phyloP scores from a whole-genome alignment of 352 stramenopile genomes.

The Phytopythium sindhum region DNA sequence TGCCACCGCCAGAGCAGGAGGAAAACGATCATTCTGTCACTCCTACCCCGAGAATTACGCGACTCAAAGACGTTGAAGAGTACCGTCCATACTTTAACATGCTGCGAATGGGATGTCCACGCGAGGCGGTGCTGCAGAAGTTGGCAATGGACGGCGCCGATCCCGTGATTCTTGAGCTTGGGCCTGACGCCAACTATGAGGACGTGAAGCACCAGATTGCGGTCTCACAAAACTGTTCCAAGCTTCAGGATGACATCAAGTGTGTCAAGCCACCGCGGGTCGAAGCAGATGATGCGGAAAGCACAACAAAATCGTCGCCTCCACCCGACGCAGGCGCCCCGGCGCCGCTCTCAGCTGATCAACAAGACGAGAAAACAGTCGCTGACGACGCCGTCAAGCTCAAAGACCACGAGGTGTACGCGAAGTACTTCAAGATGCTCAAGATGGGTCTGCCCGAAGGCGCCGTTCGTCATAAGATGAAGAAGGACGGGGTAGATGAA shows the following conservation, averaged over 20 bases:
- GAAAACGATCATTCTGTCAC: neutral
- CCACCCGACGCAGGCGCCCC: conserved; percentile 3
- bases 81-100: conserved; percentile 93
- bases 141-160: conserved; percentile 89
- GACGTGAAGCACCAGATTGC: conserved; percentile 58
- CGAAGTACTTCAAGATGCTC: conserved; percentile 94
- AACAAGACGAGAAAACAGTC: conserved; percentile 4
- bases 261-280: conserved; percentile 28
- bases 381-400: conserved; percentile 19
- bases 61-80: conserved; percentile 62
- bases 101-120: conserved; percentile 89
- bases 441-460: conserved; percentile 85
- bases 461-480: conserved; percentile 87
- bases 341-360: conserved; percentile 6
- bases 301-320: neutral
- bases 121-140: conserved; percentile 90
- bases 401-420: conserved; percentile 64
- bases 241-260: conserved; percentile 66
- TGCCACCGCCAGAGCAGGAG: conserved; percentile 6
- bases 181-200: conserved; percentile 55
- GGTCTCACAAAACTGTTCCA: conserved; percentile 18
- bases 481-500: conserved; percentile 33
- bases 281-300: neutral
- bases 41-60: conserved; percentile 6
- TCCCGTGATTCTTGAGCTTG: conserved; percentile 58